phyloP scores from a whole-genome alignment of 202 grass and related monocot genomes.

The Carex arenaria region DNA sequence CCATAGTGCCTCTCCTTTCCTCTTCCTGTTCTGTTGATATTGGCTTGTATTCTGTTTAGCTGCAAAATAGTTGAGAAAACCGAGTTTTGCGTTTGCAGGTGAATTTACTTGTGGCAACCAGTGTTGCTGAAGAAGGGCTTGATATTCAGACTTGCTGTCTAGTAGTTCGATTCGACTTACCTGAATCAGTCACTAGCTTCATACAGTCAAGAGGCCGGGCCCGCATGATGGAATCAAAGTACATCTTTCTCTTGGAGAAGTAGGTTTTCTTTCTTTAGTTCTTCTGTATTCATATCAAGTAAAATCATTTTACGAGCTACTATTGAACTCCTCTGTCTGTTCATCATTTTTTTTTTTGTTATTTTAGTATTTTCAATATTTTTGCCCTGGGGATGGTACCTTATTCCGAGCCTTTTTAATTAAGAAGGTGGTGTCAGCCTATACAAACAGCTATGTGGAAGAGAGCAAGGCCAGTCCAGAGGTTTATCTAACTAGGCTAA shows the following conservation, averaged over 20 bases:
- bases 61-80: background rate
- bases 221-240: constrained; percentile 78
- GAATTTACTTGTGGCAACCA: constrained; percentile 93
- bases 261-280: constrained; percentile 23
- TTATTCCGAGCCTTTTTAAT: background rate
- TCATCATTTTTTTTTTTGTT: background rate
- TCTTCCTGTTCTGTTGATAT: background rate
- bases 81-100: constrained; percentile 43
- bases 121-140: constrained; percentile 96
- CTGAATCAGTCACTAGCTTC: constrained; percentile 85
- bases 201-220: constrained; percentile 95
- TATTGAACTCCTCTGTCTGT: background rate
- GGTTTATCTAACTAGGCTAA: background rate
- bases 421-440: background rate
- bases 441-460: background rate
- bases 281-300: background rate
- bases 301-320: background rate
- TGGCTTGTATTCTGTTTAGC: background rate
- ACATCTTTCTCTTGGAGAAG: constrained; percentile 86
- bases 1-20: background rate
- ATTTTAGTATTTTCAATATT: background rate
- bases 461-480: background rate
- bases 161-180: constrained; percentile 94
- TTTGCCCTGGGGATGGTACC: background rate
- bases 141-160: constrained; percentile 95